Evolutionary conservation across 768 basidiomycete genomes (phyloP).

Genomic region (Leucogyrophana mollusca): DNA sequence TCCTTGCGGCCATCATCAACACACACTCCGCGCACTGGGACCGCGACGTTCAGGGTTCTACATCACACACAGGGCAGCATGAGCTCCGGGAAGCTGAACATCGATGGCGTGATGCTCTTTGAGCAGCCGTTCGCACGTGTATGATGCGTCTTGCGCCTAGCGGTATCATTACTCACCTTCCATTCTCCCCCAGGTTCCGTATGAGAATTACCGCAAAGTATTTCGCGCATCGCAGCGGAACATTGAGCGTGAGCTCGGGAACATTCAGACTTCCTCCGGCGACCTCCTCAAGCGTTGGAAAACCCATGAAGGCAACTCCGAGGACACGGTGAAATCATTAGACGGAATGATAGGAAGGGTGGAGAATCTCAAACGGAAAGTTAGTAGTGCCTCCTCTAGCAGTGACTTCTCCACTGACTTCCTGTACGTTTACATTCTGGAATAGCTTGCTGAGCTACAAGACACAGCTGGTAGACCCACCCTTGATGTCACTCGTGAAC

Average conservation of each 20-base stretch:
- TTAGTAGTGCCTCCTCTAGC: constrained; percentile 31
- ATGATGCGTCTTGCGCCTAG: constrained; percentile 18
- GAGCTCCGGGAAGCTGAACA: constrained; percentile 52
- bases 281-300: constrained; percentile 57
- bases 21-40: too few relatives aligned
- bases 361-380: constrained; percentile 87
- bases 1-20: too few relatives aligned
- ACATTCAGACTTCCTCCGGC: constrained; percentile 51
- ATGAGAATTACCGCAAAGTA: constrained; percentile 86
- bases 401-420: constrained; percentile 5
- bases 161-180: not conserved
- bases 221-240: constrained; percentile 81
- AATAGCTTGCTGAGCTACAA: constrained; percentile 51
- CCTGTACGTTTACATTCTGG: constrained; percentile 11
- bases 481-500: constrained; percentile 70
- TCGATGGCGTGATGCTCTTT: constrained; percentile 75
- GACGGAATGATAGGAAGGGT: constrained; percentile 77
- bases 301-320: constrained; percentile 36
- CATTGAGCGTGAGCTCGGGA: constrained; percentile 75
- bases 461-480: constrained; percentile 50
- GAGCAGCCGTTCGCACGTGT: constrained; percentile 84
- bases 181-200: constrained; percentile 64
- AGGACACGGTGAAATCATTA: constrained; percentile 58
- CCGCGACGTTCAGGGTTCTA: too few relatives aligned
- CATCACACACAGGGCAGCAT: constrained; percentile 17